These are phyloP conservation scores for Stemphylium beticola DNA, from an alignment of 2,329 filamentous ascomycete species.

Conservation along the genomic window DNA sequence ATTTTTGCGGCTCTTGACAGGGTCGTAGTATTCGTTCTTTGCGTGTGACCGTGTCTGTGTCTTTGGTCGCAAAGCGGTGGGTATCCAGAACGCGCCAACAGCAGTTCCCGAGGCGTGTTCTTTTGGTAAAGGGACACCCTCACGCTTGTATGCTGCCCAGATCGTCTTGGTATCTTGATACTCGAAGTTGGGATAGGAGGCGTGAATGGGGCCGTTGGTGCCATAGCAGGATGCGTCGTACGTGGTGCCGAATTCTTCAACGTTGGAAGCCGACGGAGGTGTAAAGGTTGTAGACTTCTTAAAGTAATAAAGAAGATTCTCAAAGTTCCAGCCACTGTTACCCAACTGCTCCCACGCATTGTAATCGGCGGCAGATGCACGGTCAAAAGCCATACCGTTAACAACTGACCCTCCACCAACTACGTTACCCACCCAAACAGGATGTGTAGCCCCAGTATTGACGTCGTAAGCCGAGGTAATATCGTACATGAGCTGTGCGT, in stretches of 20 bases:
- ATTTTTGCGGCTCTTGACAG: constrained; percentile 29
- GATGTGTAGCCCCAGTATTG: constrained; percentile 19
- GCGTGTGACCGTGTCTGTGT: constrained; percentile 46
- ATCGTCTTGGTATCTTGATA: constrained; percentile 28
- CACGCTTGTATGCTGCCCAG: constrained; percentile 27
- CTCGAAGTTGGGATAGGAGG: constrained; percentile 36
- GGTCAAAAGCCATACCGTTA: constrained; percentile 50
- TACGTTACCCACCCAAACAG: constrained; percentile 31
- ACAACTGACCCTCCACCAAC: constrained; percentile 48
- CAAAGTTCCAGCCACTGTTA: constrained; percentile 56
- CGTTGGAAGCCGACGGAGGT: constrained; percentile 16
- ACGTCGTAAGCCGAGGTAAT: constrained; percentile 31
- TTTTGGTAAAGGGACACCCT: constrained; percentile 25
- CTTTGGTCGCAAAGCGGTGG: constrained; percentile 28
- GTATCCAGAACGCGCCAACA: constrained; percentile 40
- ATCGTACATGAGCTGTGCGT: constrained; percentile 31
- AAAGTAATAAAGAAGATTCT: constrained; percentile 38
- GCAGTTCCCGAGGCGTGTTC: constrained; percentile 38
- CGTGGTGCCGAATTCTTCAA: constrained; percentile 29
- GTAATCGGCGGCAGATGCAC: constrained; percentile 46
- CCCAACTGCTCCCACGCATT: constrained; percentile 65
- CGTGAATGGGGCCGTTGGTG: constrained; percentile 30
- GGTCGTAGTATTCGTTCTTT: constrained; percentile 35
- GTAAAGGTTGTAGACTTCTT: constrained; percentile 39
- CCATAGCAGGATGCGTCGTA: constrained; percentile 36